Evolutionary conservation across 148 eudicot species (phyloP), one percentile per base, ranked within the genome.

Genomic region (Heliosperma pusillum): DNA sequence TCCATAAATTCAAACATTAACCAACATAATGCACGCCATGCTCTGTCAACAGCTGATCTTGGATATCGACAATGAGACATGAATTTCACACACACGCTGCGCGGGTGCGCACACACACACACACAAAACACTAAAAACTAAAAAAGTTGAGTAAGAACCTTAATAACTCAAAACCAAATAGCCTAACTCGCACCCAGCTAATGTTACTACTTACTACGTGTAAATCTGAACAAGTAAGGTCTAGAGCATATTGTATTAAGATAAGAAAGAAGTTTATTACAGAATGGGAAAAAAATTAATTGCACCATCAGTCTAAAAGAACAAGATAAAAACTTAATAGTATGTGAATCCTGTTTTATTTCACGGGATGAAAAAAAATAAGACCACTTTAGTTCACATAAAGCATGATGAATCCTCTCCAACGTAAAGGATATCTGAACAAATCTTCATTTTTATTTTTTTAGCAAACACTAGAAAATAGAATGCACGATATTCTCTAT

Each of bases 381-480:
- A 20, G 22, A 57, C 26, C 21, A 57, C 61, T 57, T 57, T 57
- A 57, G 7, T 57, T n/a, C 61, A 57, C 20, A 57, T 4, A n/a
- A 64, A 64, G 68, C n/a, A 27, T 59, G 68, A 64, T 64, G 21
- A 64, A 26, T 64, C 68, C 68, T 12, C 68, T 29, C 68, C 42
- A 64, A 20, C 21, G 1, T 3, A 6, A 64, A 64, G 10, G 44
- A 29, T 15, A 27, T 12, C 36, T 7, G 42, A 13, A 29, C 20
- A 64, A 64, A 29, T 13, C 44, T 15, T 64, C 68, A 10, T 15
- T 20, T 13, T 26, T 64, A 16, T 13, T 6, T 29, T 64, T 13
- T 13, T 29, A 36, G 27, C 55, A 50, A 50, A 24, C 13, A 59
- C 64, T 59, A 10, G 64, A 59, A 59, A 22, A 9, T 59, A 59